phyloP scores from a whole-genome alignment of 495 filamentous ascomycete species.

The Penicillium ochrochloron region DNA sequence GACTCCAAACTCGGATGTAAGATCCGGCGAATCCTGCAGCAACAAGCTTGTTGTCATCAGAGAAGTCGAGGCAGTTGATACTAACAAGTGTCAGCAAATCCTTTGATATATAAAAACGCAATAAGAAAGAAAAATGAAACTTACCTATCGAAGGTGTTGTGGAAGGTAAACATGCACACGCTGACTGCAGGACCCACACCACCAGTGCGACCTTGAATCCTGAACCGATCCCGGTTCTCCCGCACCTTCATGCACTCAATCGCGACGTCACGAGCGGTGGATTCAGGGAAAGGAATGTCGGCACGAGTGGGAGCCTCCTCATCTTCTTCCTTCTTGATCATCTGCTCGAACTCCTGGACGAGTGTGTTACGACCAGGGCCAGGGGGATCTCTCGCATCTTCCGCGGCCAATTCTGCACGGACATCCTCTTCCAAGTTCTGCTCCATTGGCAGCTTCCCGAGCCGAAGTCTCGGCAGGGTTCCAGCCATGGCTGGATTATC shows the following conservation, averaged over 20 bases:
- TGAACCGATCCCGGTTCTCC: conserved; percentile 88
- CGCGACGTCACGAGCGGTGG: conserved; percentile 82
- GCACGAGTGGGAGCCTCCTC: conserved; percentile 78
- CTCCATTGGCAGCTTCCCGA: conserved; percentile 83
- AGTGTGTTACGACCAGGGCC: conserved; percentile 64
- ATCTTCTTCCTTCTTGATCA: conserved; percentile 89
- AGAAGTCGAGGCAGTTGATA: conserved; percentile 90
- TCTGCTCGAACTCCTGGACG: conserved; percentile 76
- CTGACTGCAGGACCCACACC: conserved; percentile 80
- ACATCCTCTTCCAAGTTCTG: conserved; percentile 77
- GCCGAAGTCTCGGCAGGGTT: conserved; percentile 62
- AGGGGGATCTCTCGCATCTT: conserved; percentile 74
- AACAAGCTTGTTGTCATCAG: conserved; percentile 80
- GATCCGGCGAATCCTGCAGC: conserved; percentile 90
- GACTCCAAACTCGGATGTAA: conserved; percentile 90
- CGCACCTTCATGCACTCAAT: conserved; percentile 95
- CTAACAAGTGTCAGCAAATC: conserved; percentile 51
- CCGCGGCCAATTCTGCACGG: conserved; percentile 77
- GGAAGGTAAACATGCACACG: conserved; percentile 95
- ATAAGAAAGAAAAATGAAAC: conserved; percentile 18
- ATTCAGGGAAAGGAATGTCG: conserved; percentile 83
- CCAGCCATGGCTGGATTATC: conserved; percentile 60
- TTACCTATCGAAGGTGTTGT: conserved; percentile 91
- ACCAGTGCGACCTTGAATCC: conserved; percentile 77
- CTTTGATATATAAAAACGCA: background rate